phyloP scores from a whole-genome alignment of 768 basidiomycete genomes.

The Termitomyces sp. region DNA sequence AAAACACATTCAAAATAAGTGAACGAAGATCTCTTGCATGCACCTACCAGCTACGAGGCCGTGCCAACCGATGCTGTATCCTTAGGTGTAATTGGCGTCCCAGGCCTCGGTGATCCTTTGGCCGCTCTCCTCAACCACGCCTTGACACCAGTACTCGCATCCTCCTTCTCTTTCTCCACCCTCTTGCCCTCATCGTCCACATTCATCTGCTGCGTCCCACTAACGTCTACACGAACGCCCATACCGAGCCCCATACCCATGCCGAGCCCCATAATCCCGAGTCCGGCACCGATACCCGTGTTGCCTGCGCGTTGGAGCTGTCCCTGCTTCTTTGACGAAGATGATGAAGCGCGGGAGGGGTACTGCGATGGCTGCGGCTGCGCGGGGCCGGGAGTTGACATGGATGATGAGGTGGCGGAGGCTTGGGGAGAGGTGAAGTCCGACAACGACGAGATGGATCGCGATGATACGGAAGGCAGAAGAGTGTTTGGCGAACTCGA shows the following conservation, averaged over 20 bases:
- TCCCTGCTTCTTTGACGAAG: neutral
- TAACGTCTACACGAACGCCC: slow-evolving; percentile 16
- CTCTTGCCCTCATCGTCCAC: neutral
- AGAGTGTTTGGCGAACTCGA: neutral
- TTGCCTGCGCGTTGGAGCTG: slow-evolving; percentile 1
- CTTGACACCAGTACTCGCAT: slow-evolving; percentile 10
- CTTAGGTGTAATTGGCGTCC: slow-evolving; percentile 6
- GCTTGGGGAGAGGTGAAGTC: neutral
- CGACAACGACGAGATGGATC: neutral
- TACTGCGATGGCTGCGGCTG: neutral
- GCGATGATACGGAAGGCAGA: neutral
- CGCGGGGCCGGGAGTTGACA: neutral
- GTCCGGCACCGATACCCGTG: slow-evolving; percentile 13
- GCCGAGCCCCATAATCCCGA: slow-evolving; percentile 22
- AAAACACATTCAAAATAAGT: neutral
- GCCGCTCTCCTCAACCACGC: slow-evolving; percentile 16
- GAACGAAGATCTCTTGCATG: neutral
- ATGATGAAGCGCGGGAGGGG: neutral
- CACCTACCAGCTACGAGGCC: neutral
- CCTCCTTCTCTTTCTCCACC: neutral
- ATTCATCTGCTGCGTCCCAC: neutral
- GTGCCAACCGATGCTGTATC: too few species aligned
- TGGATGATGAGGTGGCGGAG: neutral
- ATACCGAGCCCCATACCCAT: slow-evolving; percentile 20
- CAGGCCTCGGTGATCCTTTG: slow-evolving; percentile 13